Percentiles rank a stretch among this genome's conserved stretches.
phyloP scores from a whole-genome alignment of 176 grass and related monocot genomes.

The Aegilops tauschii region DNA sequence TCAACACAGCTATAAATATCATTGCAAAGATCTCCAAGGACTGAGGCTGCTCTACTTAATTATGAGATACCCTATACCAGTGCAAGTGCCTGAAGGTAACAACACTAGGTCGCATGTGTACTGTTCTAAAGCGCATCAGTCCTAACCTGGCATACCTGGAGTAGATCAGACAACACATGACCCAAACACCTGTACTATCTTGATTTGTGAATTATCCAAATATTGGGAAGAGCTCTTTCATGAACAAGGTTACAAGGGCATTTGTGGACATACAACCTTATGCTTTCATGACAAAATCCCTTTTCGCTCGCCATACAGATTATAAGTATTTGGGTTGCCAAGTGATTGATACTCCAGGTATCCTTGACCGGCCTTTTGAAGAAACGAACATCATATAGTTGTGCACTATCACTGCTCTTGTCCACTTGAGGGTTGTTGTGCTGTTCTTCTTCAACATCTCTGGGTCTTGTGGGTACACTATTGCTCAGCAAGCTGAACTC shows the following conservation, averaged over 20 bases:
- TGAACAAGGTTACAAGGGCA: conserved; percentile 52
- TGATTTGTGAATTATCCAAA: conserved; percentile 60
- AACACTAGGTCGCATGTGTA: conserved; percentile 57
- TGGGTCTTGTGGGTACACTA: too few relatives aligned
- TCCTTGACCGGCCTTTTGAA: too few relatives aligned
- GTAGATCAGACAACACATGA: conserved; percentile 67
- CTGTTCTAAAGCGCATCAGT: conserved; percentile 59
- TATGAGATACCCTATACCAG: conserved; percentile 56
- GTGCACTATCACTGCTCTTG: too few relatives aligned
- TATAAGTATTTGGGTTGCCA: conserved; percentile 78
- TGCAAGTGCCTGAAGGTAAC: conserved; percentile 73
- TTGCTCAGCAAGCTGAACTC: too few relatives aligned
- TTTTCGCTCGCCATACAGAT: conserved; percentile 69
- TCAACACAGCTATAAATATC: conserved; percentile 66
- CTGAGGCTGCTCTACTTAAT: conserved; percentile 50
- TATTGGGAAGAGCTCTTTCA: conserved; percentile 58
- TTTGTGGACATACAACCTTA: too few relatives aligned
- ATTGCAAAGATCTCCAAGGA: conserved; percentile 73
- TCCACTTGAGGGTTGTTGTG: too few relatives aligned
- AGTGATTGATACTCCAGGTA: conserved; percentile 8
- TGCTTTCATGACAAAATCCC: conserved; percentile 53
- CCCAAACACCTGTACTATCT: conserved; percentile 52
- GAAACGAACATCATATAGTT: too few relatives aligned
- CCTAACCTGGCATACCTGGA: conserved; percentile 77
- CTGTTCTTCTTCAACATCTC: too few relatives aligned